phyloP scores from a whole-genome alignment of 2,329 filamentous ascomycete species.

The Colletotrichum navitas region DNA sequence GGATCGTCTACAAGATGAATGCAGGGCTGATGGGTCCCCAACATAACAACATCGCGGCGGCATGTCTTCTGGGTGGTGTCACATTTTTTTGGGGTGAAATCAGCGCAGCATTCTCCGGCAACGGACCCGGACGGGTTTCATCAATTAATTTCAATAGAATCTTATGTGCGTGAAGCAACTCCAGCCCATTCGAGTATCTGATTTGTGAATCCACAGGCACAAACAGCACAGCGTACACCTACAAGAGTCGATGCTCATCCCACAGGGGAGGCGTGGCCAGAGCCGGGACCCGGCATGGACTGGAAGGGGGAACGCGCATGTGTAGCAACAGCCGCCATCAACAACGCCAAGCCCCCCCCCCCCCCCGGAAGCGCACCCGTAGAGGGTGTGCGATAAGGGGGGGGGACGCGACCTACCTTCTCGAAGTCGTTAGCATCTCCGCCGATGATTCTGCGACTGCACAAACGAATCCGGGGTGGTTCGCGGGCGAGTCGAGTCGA shows the following conservation, averaged over 20 bases:
- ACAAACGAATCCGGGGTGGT: constrained; percentile 3
- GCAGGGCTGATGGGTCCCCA: constrained; percentile 17
- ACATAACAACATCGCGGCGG: constrained; percentile 13
- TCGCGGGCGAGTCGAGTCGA: not conserved
- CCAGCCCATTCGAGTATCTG: not conserved
- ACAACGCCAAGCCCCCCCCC: not conserved
- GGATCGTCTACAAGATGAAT: constrained; percentile 1
- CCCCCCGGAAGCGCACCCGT: constrained; percentile 28
- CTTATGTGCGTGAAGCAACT: not conserved
- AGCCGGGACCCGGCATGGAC: constrained; percentile 31
- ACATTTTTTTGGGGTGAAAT: not conserved
- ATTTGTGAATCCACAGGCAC: not conserved
- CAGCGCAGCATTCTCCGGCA: not conserved
- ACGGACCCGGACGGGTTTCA: not conserved
- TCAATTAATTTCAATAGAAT: not conserved
- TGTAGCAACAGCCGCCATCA: constrained; percentile 35
- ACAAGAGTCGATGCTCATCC: not conserved
- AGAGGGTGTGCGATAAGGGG: constrained; percentile 4
- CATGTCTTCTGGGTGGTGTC: not conserved
- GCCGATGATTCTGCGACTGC: constrained; percentile 17
- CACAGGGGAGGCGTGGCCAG: constrained; percentile 15
- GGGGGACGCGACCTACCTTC: not conserved
- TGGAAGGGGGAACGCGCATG: constrained; percentile 1
- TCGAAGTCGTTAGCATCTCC: not conserved
- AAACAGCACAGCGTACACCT: not conserved